These are phyloP conservation scores for Hyphopichia homilentoma DNA, from an alignment of 805 yeast species.

Conservation along the genomic window DNA sequence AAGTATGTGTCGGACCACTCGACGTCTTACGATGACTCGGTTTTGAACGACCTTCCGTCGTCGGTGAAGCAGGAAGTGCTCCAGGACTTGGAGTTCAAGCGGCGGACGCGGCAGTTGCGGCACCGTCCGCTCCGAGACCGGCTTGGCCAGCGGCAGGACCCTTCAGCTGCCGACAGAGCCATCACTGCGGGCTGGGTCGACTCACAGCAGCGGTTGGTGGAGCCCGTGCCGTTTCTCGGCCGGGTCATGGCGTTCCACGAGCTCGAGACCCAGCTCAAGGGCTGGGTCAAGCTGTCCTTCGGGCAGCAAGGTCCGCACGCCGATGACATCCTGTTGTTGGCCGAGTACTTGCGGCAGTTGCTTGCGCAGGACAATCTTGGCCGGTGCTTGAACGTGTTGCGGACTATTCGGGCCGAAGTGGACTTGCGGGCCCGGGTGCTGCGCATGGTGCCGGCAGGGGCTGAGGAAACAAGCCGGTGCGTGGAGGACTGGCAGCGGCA, in stretches of 20 bases:
- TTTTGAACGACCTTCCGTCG: slow-evolving; percentile 37
- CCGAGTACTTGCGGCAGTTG: slow-evolving; percentile 15
- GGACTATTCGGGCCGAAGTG: slow-evolving; percentile 8
- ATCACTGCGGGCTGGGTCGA: slow-evolving; percentile 20
- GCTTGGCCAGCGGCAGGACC: slow-evolving; percentile 9
- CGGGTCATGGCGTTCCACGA: slow-evolving; percentile 7
- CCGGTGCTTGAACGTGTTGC: slow-evolving; percentile 15
- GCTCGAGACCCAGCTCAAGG: slow-evolving; percentile 14
- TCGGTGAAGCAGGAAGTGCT: slow-evolving; percentile 32
- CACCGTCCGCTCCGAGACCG: slow-evolving; percentile 25
- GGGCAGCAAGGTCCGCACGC: slow-evolving; percentile 32
- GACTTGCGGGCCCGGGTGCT: background rate
- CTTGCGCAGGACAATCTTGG: slow-evolving; percentile 11
- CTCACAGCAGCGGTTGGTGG: slow-evolving; percentile 10
- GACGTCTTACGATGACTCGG: slow-evolving; percentile 31
- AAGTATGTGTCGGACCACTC: slow-evolving; percentile 23
- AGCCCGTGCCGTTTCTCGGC: slow-evolving; percentile 14
- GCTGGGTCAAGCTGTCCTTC: slow-evolving; percentile 26
- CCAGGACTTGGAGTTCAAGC: slow-evolving; percentile 29
- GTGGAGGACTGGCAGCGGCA: slow-evolving; percentile 17
- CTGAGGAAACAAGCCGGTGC: background rate
- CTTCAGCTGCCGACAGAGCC: slow-evolving; percentile 8
- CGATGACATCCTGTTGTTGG: slow-evolving; percentile 25
- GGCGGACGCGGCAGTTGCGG: slow-evolving; percentile 20
- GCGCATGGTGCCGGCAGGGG: background rate